phyloP scores from a whole-genome alignment of 371 early-diverging fungal genomes.

The Mucor indicus region DNA sequence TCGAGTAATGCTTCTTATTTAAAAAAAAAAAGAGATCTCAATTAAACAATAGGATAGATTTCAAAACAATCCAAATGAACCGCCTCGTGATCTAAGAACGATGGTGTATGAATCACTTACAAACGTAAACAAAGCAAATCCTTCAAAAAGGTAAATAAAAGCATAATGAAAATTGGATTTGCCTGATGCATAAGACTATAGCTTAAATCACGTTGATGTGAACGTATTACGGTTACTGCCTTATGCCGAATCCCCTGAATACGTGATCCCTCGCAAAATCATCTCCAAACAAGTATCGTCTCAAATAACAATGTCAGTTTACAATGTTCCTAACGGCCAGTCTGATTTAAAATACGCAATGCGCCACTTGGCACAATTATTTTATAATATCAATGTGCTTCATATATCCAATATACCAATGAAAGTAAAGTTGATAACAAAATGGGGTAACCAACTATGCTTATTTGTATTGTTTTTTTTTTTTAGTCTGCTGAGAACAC shows the following conservation, averaged over 20 bases:
- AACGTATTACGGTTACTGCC: slow-evolving; percentile 21
- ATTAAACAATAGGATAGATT: slow-evolving; percentile 5
- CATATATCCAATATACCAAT: slow-evolving; percentile 33
- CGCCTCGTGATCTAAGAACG: slow-evolving; percentile 9
- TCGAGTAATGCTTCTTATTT: slow-evolving; percentile 5
- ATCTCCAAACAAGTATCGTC: slow-evolving; percentile 10
- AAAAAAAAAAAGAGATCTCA: not conserved
- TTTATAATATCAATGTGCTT: slow-evolving; percentile 24
- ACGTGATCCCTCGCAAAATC: slow-evolving; percentile 1
- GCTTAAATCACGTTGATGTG: slow-evolving; percentile 17
- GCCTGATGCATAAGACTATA: not conserved
- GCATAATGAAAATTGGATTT: not conserved
- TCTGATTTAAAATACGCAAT: slow-evolving; percentile 26
- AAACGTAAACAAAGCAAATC: not conserved
- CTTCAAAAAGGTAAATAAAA: not conserved
- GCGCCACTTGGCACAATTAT: slow-evolving; percentile 25
- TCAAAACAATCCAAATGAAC: slow-evolving; percentile 22
- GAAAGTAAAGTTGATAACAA: slow-evolving; percentile 14
- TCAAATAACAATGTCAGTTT: slow-evolving; percentile 22
- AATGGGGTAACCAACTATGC: not conserved
- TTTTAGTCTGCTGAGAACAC: slow-evolving; percentile 10
- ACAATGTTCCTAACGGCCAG: slow-evolving; percentile 31
- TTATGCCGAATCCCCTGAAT: not conserved
- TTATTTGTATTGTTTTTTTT: not conserved
- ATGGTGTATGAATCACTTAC: slow-evolving; percentile 11